Percentiles rank a stretch among this genome's conserved stretches.
Evolutionary conservation across 2,329 filamentous ascomycete genomes (phyloP).

Genomic region (Paraphaeosphaeria minitans): DNA sequence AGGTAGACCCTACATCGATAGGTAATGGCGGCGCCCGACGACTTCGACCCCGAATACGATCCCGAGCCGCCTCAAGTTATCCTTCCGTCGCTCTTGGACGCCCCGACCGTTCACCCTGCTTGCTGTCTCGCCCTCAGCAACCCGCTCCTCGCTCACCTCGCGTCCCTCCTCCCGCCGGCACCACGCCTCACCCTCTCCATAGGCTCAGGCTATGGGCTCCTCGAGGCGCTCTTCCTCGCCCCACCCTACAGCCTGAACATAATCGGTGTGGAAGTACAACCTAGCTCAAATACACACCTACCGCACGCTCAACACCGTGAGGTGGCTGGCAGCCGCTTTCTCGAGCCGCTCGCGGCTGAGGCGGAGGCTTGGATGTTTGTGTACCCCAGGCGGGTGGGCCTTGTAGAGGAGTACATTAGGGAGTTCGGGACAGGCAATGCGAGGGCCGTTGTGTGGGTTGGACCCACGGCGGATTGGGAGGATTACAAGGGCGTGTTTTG

Average conservation of each 20-base stretch:
- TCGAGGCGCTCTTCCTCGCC: constrained; percentile 52
- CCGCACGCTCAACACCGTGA: constrained; percentile 48
- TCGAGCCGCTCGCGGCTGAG: constrained; percentile 49
- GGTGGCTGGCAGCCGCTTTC: constrained; percentile 53
- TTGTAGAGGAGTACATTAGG: constrained; percentile 54
- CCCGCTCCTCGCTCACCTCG: constrained; percentile 34
- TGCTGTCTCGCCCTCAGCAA: constrained; percentile 46
- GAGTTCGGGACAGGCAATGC: constrained; percentile 36
- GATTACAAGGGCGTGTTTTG: constrained; percentile 39
- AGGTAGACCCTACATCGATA: neutral
- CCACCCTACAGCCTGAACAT: constrained; percentile 36
- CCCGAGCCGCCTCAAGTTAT: neutral
- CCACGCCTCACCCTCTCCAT: constrained; percentile 48
- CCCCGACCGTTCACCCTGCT: constrained; percentile 34
- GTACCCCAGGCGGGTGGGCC: constrained; percentile 56
- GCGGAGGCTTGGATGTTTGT: constrained; percentile 58
- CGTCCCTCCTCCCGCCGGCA: constrained; percentile 27
- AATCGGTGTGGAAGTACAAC: constrained; percentile 56
- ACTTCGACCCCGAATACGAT: constrained; percentile 12
- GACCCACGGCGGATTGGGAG: constrained; percentile 51
- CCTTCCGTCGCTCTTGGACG: constrained; percentile 19
- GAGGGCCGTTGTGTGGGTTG: constrained; percentile 50
- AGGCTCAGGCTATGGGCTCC: constrained; percentile 57
- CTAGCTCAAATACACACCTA: constrained; percentile 53
- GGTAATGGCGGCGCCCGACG: neutral